Evolutionary conservation across 257 asterid species (phyloP).

Genomic region (Solanum neorickii): DNA sequence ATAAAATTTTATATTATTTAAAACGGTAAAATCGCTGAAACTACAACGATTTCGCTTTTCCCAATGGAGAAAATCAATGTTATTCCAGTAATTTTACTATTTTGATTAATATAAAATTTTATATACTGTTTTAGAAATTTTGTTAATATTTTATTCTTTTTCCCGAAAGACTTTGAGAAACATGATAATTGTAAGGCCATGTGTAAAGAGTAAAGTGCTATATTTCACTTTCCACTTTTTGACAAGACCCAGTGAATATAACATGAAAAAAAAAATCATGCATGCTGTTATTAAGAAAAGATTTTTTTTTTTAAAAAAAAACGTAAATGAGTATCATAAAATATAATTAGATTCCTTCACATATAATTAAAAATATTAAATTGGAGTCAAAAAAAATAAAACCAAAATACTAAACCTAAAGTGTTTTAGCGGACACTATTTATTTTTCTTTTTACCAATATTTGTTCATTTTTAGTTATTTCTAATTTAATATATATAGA

Average conservation of each 20-base stretch:
- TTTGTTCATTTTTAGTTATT: not conserved
- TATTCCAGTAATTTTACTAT: too few species aligned
- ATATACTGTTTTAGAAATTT: too few species aligned
- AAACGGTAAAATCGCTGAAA: too few species aligned
- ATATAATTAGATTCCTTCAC: not conserved
- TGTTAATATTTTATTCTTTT: too few species aligned
- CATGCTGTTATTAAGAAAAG: constrained; percentile 1
- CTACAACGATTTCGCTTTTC: too few species aligned
- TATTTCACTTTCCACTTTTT: constrained; percentile 12
- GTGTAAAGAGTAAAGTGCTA: constrained; percentile 39
- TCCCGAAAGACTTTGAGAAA: not conserved
- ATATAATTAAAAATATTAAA: not conserved
- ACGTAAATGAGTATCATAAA: not conserved
- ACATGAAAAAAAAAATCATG: constrained; percentile 1
- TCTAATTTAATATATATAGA: not conserved
- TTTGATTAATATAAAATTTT: too few species aligned
- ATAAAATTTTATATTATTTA: too few species aligned
- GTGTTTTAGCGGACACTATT: not conserved
- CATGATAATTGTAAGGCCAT: constrained; percentile 7
- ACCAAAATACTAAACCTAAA: not conserved
- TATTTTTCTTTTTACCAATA: not conserved
- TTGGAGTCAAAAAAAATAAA: not conserved
- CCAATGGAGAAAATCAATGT: rapidly evolving
- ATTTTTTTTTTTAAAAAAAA: not conserved
- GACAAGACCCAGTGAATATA: constrained; percentile 14